A percentile compares a stretch with the other conserved stretches of the same genome.
Conservation (phyloP, 257 asterid genomes). For the Salvia hispanica region DNA sequence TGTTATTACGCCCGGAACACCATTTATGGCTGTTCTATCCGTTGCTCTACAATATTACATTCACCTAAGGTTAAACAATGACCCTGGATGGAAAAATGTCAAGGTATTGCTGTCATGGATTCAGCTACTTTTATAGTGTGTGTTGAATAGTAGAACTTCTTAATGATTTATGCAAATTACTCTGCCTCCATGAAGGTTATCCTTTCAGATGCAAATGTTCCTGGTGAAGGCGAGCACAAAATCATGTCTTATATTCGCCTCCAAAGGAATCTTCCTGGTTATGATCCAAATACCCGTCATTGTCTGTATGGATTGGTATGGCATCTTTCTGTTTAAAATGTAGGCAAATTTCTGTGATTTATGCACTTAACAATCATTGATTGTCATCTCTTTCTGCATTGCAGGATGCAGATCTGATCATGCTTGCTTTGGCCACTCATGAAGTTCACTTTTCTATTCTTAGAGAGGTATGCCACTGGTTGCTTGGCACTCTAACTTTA, state of each 20-base stretch:
- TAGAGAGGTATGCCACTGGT: slow-evolving; percentile 65
- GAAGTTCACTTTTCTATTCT: slow-evolving; percentile 93
- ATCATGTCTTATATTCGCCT: slow-evolving; percentile 91
- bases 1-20: slow-evolving; percentile 94
- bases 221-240: slow-evolving; percentile 99
- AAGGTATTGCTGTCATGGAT: slow-evolving; percentile 55
- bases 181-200: slow-evolving; percentile 64
- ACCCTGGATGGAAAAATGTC: slow-evolving; percentile 91
- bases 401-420: slow-evolving; percentile 54
- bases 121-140: slow-evolving; percentile 5
- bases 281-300: slow-evolving; percentile 89
- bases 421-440: slow-evolving; percentile 94
- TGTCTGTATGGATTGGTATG: slow-evolving; percentile 94
- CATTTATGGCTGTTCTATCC: slow-evolving; percentile 86
- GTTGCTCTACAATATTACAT: slow-evolving; percentile 81
- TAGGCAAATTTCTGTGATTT: slow-evolving; percentile 1
- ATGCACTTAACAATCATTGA: neutral
- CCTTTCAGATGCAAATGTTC: slow-evolving; percentile 96
- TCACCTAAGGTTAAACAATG: slow-evolving; percentile 79
- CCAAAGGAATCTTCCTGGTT: slow-evolving; percentile 90
- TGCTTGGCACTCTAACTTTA: slow-evolving; percentile 16
- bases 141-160: too few relatives aligned
- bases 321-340: slow-evolving; percentile 18
- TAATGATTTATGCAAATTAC: slow-evolving; percentile 29
- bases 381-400: slow-evolving; percentile 19